Base-by-base conservation (phyloP, 2,329 filamentous ascomycete genomes). In the Rutstroemia sp. region DNA sequence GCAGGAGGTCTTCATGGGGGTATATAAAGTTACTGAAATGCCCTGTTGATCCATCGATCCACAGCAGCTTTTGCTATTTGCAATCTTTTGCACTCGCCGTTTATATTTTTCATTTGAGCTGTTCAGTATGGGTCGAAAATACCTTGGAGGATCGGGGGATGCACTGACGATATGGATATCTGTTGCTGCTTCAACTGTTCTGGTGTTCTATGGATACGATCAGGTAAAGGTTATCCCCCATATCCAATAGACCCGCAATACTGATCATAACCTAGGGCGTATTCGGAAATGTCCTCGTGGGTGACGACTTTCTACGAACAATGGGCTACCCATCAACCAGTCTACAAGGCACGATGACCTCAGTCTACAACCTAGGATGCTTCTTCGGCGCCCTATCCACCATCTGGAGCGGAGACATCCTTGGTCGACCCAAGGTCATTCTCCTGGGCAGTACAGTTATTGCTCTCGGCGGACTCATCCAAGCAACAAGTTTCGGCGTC, bases 351-450 rank as follows among this genome's bases (percentile, higher is more conserved):
- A 56, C 27, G 12, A 21, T 45, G n/a, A 51, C 40, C 17, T 50
- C 53, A 0, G 30, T 50, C 45, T 51, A 75, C 57, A 73, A 76
- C 57, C 71, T 71, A n/a, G 77, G 76, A 1, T 77, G 74, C 57
- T 76, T 77, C 64, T 69, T 76, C 14, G 73, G 76, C 21, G 71
- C 76, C 40, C 69, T 77, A 54, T 44, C 48, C 19, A 56, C 53
- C 14, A 56, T 56, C 6, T 56, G 38, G 25, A 45, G 14, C 14
- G 80, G 80, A 2, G 81, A 85, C 60, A 71, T 75, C 7, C 75
- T 84, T 12, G 82, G 82, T 17, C 74, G 82, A 75, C 76, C 65
- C 72, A 74, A 60, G 42, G 79, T 79, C 45, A 83, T 84, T 58
- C 76, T 83, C 53, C 64, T 78, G 16, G 81, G 82, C 25, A 77